A percentile compares a stretch with the other conserved stretches of the same genome.
Conservation (phyloP, 257 asterid species). For the Solanum pimpinellifolium region DNA sequence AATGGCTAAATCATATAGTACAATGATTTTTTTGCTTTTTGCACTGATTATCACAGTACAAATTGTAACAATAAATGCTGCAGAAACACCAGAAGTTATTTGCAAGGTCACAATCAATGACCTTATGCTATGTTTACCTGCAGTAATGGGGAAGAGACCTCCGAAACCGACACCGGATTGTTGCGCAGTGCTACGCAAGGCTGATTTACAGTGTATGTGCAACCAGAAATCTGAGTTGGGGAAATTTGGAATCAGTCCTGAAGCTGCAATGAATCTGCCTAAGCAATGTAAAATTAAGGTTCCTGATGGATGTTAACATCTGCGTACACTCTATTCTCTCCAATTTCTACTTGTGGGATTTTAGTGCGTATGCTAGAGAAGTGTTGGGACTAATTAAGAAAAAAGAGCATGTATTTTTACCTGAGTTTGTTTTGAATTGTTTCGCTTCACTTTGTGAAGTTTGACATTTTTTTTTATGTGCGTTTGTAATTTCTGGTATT, state of each 20-base stretch:
- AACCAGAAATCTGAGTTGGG: conserved; percentile 17
- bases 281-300: conserved; percentile 16
- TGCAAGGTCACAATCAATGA: conserved; percentile 36
- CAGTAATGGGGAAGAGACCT: conserved; percentile 31
- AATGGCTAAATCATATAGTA: neutral
- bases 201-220: conserved; percentile 35
- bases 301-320: conserved; percentile 13
- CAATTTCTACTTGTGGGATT: neutral
- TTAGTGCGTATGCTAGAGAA: accelerated
- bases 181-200: conserved; percentile 23
- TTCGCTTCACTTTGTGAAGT: neutral
- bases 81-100: conserved; percentile 6
- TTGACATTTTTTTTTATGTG: neutral
- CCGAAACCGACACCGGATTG: conserved; percentile 25
- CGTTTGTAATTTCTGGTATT: neutral
- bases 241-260: conserved; percentile 21
- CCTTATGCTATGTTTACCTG: conserved; percentile 39
- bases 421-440: neutral
- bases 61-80: neutral
- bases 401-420: neutral
- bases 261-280: conserved; percentile 35
- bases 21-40: neutral
- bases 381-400: neutral
- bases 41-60: neutral
- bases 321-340: accelerated